A percentile compares a stretch with the other conserved stretches of the same genome.
phyloP scores from a whole-genome alignment of 495 filamentous ascomycete species.

The Penicillium roqueforti region DNA sequence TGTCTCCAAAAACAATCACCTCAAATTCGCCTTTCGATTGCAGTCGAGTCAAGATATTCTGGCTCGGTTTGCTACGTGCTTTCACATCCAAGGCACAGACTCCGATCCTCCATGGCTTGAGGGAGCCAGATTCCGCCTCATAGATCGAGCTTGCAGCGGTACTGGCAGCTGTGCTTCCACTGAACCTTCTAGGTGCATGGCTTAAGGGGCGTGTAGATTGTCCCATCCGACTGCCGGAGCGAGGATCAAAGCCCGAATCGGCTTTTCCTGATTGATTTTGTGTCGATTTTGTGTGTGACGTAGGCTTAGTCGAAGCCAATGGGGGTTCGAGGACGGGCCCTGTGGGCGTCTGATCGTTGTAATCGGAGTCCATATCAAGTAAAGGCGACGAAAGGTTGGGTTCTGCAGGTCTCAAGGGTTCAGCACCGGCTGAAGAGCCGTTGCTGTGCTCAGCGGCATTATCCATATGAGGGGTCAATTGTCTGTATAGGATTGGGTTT shows the following conservation, averaged over 20 bases:
- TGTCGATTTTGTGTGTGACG: constrained; percentile 14
- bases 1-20: constrained; percentile 95
- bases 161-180: constrained; percentile 69
- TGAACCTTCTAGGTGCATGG: constrained; percentile 67
- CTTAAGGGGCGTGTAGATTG: constrained; percentile 63
- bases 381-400: constrained; percentile 7
- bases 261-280: constrained; percentile 6
- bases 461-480: constrained; percentile 19
- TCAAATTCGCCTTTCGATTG: constrained; percentile 91
- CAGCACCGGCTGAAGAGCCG: constrained; percentile 40
- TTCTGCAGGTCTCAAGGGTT: constrained; percentile 15
- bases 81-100: constrained; percentile 96
- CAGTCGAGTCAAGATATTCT: constrained; percentile 89
- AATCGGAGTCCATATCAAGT: constrained; percentile 12
- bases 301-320: constrained; percentile 11
- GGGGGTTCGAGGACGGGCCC: constrained; percentile 13
- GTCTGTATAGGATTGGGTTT: constrained; percentile 51
- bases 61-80: constrained; percentile 89
- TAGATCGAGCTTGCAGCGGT: constrained; percentile 66
- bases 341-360: constrained; percentile 16
- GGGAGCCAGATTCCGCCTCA: constrained; percentile 30
- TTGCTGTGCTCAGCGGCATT: constrained; percentile 15
- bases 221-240: constrained; percentile 22
- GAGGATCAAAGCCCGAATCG: constrained; percentile 25
- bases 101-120: constrained; percentile 65